Evolutionary conservation across 768 basidiomycete genomes (phyloP), one percentile per base, ranked within the genome.

Genomic region (Auriscalpium vulgare): DNA sequence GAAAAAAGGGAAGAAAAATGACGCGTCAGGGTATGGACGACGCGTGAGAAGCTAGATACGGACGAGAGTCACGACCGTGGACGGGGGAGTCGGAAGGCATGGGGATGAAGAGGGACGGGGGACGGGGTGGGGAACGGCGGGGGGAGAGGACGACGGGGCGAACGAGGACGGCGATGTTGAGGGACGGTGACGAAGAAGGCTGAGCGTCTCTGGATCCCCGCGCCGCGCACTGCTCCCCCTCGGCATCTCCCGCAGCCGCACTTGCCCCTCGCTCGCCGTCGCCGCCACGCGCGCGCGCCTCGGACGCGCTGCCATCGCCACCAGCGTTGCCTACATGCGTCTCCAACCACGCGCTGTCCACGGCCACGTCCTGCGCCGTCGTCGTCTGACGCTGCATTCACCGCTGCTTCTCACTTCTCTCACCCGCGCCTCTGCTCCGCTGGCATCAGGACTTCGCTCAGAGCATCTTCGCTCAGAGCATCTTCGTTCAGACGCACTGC

Each of bases 51-150:
- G 53, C 46, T 47, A 47, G 10, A n/a, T 43, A 57, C 72, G 43
- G 21, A 86, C 87, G 77, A 68, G 81, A 75, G 65, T 79, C 54
- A 50, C 60, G 78, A 65, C 76, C 80, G 60, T 71, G 77, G 56
- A 72, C 73, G 64, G 78, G 72, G 56, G 78, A 78, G 69, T 85
- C 84, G 73, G 83, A 69, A 72, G 87, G 79, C 85, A 88, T 88
- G 72, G 65, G 65, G 68, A 66, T 59, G 65, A 47, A 62, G 60
- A 55, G 55, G 36, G 63, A 62, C 65, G 64, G 67, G 67, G 68
- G 66, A 68, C 65, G 62, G 67, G 63, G 65, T 56, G 59, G 66
- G 58, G 58, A 68, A 59, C 64, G 65, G 59, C 57, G 61, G 63
- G 67, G 64, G 55, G 63, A 66, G 60, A 54, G 62, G 55, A 54